Evolutionary conservation across 2,329 filamentous ascomycete species (phyloP).

Genomic region (Colletotrichum limetticola): DNA sequence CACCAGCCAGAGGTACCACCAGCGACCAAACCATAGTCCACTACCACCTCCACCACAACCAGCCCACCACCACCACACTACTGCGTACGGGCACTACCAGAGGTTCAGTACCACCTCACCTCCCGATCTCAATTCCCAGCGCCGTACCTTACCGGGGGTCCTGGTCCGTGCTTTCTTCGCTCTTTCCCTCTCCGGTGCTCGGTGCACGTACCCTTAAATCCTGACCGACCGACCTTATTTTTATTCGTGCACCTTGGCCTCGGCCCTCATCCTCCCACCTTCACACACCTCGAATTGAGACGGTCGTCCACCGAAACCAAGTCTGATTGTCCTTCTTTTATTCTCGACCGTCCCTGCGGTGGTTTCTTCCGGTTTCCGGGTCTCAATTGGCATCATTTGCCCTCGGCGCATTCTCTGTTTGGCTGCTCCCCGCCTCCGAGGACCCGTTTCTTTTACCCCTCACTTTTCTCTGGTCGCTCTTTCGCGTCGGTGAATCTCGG

Average conservation of each 20-base stretch:
- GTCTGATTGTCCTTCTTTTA: conserved; percentile 10
- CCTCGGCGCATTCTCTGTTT: conserved; percentile 26
- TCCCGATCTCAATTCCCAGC: neutral
- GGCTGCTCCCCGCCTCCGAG: conserved; percentile 23
- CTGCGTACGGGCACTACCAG: neutral
- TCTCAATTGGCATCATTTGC: conserved; percentile 25
- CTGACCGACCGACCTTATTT: conserved; percentile 36
- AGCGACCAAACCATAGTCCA: no score
- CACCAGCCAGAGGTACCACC: neutral
- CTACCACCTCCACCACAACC: neutral
- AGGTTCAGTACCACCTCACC: neutral
- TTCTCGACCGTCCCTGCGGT: neutral
- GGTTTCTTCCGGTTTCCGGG: conserved; percentile 3
- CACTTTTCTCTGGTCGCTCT: conserved; percentile 31
- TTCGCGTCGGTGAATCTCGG: conserved; percentile 38
- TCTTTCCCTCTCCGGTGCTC: conserved; percentile 36
- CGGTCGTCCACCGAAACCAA: conserved; percentile 22
- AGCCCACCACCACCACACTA: no score
- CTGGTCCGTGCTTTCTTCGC: conserved; percentile 20
- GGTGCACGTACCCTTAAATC: conserved; percentile 35
- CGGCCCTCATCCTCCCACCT: conserved; percentile 34
- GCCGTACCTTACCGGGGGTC: neutral
- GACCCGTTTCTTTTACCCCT: conserved; percentile 35
- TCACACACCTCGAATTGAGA: conserved; percentile 32
- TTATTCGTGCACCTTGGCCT: conserved; percentile 35